Evolutionary conservation across 257 asterid species (phyloP).

Genomic region (Lithospermum erythrorhizon): DNA sequence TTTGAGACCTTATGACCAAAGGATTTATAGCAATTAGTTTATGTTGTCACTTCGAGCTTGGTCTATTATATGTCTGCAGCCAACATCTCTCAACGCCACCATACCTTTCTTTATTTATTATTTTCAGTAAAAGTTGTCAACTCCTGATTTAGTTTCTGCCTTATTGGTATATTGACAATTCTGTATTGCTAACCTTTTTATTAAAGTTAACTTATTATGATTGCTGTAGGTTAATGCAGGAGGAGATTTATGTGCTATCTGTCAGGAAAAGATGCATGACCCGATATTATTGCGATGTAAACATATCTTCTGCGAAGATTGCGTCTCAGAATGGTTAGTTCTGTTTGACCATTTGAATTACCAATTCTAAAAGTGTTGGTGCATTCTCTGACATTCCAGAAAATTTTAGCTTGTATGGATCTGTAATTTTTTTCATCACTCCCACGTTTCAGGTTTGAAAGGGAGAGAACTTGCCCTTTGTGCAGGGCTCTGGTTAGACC

Average conservation of each 20-base stretch:
- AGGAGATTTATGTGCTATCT: slow-evolving; percentile 64
- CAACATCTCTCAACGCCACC: neutral
- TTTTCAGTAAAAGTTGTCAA: neutral
- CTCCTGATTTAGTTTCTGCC: neutral
- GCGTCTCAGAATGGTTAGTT: slow-evolving; percentile 64
- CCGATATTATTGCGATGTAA: slow-evolving; percentile 53
- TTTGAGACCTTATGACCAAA: neutral
- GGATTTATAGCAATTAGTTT: neutral
- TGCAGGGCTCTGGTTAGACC: slow-evolving; percentile 61
- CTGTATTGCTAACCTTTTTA: neutral
- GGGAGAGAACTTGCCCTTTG: slow-evolving; percentile 58
- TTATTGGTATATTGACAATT: neutral
- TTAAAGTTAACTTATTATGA: neutral
- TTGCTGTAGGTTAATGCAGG: slow-evolving; percentile 42
- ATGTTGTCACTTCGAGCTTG: neutral
- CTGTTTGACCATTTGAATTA: neutral
- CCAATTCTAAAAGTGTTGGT: neutral
- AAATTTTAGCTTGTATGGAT: neutral
- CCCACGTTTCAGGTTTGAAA: slow-evolving; percentile 34
- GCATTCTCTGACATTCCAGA: neutral
- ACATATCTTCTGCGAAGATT: slow-evolving; percentile 71
- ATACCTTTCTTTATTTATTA: neutral
- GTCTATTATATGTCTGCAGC: neutral
- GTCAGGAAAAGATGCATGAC: slow-evolving; percentile 65
- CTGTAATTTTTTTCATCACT: neutral